Conservation (phyloP, 2,329 filamentous ascomycete genomes). For the Daldinia eschscholtzii region DNA sequence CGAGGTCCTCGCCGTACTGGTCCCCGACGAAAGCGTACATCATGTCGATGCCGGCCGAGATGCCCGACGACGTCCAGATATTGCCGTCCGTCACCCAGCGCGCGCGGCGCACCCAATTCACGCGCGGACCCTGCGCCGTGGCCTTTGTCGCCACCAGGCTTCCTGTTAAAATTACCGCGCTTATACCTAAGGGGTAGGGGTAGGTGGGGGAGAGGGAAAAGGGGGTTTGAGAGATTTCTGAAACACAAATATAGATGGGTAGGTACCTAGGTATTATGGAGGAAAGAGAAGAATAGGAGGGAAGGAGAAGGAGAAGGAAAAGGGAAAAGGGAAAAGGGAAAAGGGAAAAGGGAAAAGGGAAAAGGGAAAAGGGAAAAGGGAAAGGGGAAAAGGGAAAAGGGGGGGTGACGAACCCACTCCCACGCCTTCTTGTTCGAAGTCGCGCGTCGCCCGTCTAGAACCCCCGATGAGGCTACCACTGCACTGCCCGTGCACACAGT, state of each 20-base stretch:
- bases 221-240: neutral
- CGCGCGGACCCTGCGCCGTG: conserved; percentile 61
- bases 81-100: conserved; percentile 76
- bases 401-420: conserved; percentile 54
- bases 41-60: conserved; percentile 70
- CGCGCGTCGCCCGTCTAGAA: conserved; percentile 70
- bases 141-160: conserved; percentile 34
- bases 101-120: conserved; percentile 71
- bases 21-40: conserved; percentile 68
- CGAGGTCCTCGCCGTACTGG: conserved; percentile 66
- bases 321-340: no score
- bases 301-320: neutral
- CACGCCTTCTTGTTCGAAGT: conserved; percentile 76
- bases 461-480: conserved; percentile 68
- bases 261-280: neutral
- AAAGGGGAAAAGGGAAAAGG: neutral
- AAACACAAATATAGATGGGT: neutral
- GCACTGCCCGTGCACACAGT: conserved; percentile 76
- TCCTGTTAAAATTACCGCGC: neutral
- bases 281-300: neutral
- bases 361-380: neutral
- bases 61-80: conserved; percentile 74
- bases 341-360: no score
- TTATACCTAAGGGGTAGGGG: neutral
- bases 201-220: neutral